Percentiles rank a stretch among this genome's conserved stretches.
phyloP scores from a whole-genome alignment of 306 rosid species.

The Trifolium pratense region DNA sequence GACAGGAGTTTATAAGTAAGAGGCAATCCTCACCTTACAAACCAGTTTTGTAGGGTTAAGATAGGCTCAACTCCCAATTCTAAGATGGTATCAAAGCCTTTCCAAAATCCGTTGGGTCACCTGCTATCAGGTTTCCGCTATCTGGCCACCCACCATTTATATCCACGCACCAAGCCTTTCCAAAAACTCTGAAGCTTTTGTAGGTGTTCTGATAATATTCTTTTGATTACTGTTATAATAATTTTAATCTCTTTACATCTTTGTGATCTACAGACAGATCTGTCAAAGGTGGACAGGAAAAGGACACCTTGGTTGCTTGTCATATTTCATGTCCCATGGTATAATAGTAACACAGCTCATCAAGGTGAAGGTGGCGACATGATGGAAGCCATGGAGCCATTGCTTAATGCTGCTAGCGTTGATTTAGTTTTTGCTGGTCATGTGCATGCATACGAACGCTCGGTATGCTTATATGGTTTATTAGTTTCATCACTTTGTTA shows the following conservation, averaged over 20 bases:
- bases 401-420: conserved; percentile 76
- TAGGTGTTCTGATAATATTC: neutral
- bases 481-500: neutral
- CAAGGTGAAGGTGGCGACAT: conserved; percentile 78
- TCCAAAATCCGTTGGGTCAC: too few relatives aligned
- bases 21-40: too few relatives aligned
- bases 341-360: conserved; percentile 89
- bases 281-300: conserved; percentile 73
- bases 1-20: too few relatives aligned
- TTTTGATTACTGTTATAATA: conserved; percentile 11
- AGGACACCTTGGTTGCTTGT: conserved; percentile 88
- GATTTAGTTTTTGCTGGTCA: conserved; percentile 83
- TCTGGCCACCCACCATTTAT: too few relatives aligned
- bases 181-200: neutral
- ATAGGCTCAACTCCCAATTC: too few relatives aligned
- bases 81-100: too few relatives aligned
- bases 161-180: too few relatives aligned
- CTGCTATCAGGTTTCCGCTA: too few relatives aligned
- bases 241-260: conserved; percentile 5
- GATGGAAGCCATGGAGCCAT: conserved; percentile 85
- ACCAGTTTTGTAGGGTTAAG: too few relatives aligned
- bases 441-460: conserved; percentile 94
- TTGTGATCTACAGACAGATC: conserved; percentile 59
- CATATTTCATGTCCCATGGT: conserved; percentile 90
- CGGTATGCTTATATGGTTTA: conserved; percentile 48